Evolutionary conservation across 2,329 filamentous ascomycete genomes (phyloP).

Genomic region (Claviceps paspali): DNA sequence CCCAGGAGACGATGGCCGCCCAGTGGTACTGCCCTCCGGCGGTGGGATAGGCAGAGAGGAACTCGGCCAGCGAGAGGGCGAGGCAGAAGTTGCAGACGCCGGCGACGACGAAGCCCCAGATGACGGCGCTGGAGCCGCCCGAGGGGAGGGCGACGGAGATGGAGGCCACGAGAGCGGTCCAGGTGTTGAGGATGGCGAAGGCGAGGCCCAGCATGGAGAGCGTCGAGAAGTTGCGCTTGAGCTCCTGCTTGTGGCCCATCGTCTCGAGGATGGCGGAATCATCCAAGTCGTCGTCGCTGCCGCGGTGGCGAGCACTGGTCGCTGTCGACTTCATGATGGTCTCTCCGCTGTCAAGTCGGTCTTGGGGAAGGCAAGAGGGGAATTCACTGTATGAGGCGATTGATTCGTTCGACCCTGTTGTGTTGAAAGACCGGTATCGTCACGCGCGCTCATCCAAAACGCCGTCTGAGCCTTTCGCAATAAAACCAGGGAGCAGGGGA

Average conservation of each 20-base stretch:
- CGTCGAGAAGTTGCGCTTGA: constrained; percentile 34
- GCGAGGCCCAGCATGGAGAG: constrained; percentile 32
- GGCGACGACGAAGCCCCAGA: constrained; percentile 52
- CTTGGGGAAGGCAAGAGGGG: too few relatives aligned
- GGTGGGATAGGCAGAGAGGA: constrained; percentile 47
- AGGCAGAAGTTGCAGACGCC: constrained; percentile 57
- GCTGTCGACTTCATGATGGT: too few relatives aligned
- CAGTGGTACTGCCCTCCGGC: constrained; percentile 56
- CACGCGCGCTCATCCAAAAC: too few relatives aligned
- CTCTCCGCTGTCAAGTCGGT: too few relatives aligned
- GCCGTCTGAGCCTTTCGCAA: too few relatives aligned
- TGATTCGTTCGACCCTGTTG: too few relatives aligned
- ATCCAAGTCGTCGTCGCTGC: constrained; percentile 7
- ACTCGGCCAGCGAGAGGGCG: constrained; percentile 55
- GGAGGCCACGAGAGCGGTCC: constrained; percentile 33
- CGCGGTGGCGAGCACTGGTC: background rate
- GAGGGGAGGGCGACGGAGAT: constrained; percentile 42
- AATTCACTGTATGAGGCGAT: too few relatives aligned
- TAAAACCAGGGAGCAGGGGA: too few relatives aligned
- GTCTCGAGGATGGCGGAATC: constrained; percentile 26
- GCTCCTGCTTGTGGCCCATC: constrained; percentile 32
- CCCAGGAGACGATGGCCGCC: constrained; percentile 50
- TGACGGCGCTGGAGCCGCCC: constrained; percentile 54
- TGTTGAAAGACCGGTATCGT: too few relatives aligned
- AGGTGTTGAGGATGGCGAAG: constrained; percentile 34